phyloP scores from a whole-genome alignment of 148 eudicot species.

The Silene conica region DNA sequence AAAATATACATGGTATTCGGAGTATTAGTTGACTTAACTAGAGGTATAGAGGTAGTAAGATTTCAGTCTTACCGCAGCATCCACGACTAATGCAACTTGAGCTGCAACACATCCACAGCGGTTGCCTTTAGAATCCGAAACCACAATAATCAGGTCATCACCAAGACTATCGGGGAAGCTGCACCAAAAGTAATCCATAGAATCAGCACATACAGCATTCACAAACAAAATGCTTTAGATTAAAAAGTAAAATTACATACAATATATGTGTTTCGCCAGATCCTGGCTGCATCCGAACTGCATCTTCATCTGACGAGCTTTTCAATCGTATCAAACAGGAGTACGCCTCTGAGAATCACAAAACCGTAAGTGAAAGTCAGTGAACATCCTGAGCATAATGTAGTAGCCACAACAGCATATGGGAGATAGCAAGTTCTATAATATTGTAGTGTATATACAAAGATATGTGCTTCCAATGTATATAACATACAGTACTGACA shows the following conservation, averaged over 20 bases:
- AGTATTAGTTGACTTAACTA: background rate
- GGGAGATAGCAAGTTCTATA: background rate
- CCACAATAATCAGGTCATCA: slow-evolving; percentile 43
- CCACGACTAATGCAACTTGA: slow-evolving; percentile 43
- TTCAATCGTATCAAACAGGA: slow-evolving; percentile 39
- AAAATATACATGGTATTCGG: no score
- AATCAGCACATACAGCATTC: background rate
- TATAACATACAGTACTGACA: background rate
- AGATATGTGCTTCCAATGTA: background rate
- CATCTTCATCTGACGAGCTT: slow-evolving; percentile 47
- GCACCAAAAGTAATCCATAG: slow-evolving; percentile 10
- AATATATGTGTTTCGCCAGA: slow-evolving; percentile 46
- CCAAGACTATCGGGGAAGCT: slow-evolving; percentile 43
- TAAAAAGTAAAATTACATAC: slow-evolving; percentile 24
- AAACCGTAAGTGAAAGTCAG: slow-evolving; percentile 6
- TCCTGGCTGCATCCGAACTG: slow-evolving; percentile 49
- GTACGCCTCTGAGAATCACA: slow-evolving; percentile 36
- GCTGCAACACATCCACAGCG: slow-evolving; percentile 42
- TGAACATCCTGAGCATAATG: background rate
- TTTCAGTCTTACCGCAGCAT: slow-evolving; percentile 29
- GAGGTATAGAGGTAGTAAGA: background rate
- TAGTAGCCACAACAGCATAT: background rate
- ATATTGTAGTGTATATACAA: background rate
- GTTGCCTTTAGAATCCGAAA: slow-evolving; percentile 42
- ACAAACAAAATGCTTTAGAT: background rate